These are phyloP conservation scores for Ophiocordyceps polyrhachis-furcata DNA, from an alignment of 2,329 filamentous ascomycete species.

Conservation along the genomic window DNA sequence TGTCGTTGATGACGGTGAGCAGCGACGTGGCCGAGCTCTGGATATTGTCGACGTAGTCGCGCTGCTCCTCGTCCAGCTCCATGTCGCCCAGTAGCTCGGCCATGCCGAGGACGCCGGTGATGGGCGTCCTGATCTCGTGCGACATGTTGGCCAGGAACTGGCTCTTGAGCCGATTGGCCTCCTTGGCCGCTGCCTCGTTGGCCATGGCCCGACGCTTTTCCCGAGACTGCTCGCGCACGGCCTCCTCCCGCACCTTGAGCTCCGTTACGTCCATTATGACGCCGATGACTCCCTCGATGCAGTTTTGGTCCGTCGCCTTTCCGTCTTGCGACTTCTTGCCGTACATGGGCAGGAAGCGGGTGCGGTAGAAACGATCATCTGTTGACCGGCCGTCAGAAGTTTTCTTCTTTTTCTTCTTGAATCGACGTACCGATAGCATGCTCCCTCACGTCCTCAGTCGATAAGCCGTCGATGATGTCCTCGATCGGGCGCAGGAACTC, in stretches of 20 bases:
- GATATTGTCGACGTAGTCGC: slow-evolving; percentile 76
- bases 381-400: slow-evolving; percentile 1
- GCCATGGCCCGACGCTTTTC: slow-evolving; percentile 52
- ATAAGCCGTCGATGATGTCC: slow-evolving; percentile 42
- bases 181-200: slow-evolving; percentile 66
- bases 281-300: slow-evolving; percentile 54
- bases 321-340: slow-evolving; percentile 35
- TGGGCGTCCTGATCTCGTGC: slow-evolving; percentile 63
- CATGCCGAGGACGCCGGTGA: slow-evolving; percentile 80
- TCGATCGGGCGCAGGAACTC: slow-evolving; percentile 40
- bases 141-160: slow-evolving; percentile 68
- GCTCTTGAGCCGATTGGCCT: slow-evolving; percentile 65
- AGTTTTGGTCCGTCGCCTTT: slow-evolving; percentile 23
- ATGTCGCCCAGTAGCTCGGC: slow-evolving; percentile 68
- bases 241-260: slow-evolving; percentile 43
- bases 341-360: slow-evolving; percentile 48
- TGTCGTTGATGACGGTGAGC: slow-evolving; percentile 83
- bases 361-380: slow-evolving; percentile 51
- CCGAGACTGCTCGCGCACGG: slow-evolving; percentile 42
- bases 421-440: slow-evolving; percentile 30
- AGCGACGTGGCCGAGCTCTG: slow-evolving; percentile 71
- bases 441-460: slow-evolving; percentile 43
- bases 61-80: slow-evolving; percentile 53
- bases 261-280: slow-evolving; percentile 69
- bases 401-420: not conserved